Percentiles rank a stretch among this genome's conserved stretches.
These are phyloP conservation scores for Limnanthes douglasii DNA, from an alignment of 345 rosid genomes.

Conservation along the genomic window DNA sequence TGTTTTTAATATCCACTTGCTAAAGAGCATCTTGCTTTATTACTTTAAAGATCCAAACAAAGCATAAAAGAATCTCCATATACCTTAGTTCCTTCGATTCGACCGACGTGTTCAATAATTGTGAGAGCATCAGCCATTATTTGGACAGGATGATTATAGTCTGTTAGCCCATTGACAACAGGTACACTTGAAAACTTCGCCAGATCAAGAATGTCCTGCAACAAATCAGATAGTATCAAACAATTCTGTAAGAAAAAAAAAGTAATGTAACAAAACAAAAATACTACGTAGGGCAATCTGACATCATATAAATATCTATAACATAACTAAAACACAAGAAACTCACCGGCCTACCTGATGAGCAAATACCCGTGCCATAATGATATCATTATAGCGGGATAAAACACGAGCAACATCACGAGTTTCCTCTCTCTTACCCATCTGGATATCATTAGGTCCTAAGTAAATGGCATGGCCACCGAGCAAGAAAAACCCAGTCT, in stretches of 20 bases:
- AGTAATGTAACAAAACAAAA: neutral
- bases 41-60: too few relatives aligned
- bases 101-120: constrained; percentile 80
- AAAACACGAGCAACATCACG: constrained; percentile 94
- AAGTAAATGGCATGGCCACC: constrained; percentile 93
- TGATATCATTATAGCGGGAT: constrained; percentile 72
- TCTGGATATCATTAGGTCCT: constrained; percentile 89
- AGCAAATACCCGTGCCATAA: constrained; percentile 94
- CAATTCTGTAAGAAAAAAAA: neutral
- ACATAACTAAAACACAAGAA: constrained; percentile 9
- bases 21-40: too few relatives aligned
- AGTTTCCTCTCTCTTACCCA: constrained; percentile 94
- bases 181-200: constrained; percentile 80
- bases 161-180: constrained; percentile 83
- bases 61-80: constrained; percentile 1
- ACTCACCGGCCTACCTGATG: constrained; percentile 97
- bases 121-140: constrained; percentile 99
- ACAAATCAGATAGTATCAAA: constrained; percentile 2
- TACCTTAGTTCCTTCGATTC: constrained; percentile 86
- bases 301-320: neutral
- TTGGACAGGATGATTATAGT: constrained; percentile 94
- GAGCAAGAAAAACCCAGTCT: constrained; percentile 86
- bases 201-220: constrained; percentile 81
- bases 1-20: too few relatives aligned
- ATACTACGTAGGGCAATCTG: neutral